phyloP scores from a whole-genome alignment of 192 early-diverging fungal species.

The Podila verticillata region DNA sequence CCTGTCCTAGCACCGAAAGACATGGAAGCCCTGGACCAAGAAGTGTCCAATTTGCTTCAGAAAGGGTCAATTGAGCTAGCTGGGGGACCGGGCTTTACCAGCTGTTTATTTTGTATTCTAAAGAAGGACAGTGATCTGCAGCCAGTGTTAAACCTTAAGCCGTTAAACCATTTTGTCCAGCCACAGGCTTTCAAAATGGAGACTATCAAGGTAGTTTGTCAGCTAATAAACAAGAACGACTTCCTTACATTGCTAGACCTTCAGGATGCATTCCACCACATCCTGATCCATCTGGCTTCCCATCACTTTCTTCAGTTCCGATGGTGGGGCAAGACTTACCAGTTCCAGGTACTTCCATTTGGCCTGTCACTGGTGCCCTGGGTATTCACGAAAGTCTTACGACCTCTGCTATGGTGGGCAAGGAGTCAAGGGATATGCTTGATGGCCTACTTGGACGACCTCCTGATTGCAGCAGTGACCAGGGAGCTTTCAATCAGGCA shows the following conservation, averaged over 20 bases:
- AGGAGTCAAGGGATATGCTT: constrained; percentile 29
- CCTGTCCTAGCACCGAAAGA: too few species aligned
- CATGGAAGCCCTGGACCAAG: constrained; percentile 9
- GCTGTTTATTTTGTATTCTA: constrained; percentile 27
- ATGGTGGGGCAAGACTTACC: constrained; percentile 16
- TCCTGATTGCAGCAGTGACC: constrained; percentile 12
- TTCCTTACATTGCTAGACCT: constrained; percentile 25
- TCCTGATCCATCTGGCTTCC: constrained; percentile 10
- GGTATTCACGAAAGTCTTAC: constrained; percentile 9
- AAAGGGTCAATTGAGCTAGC: constrained; percentile 33
- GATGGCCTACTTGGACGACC: constrained; percentile 43
- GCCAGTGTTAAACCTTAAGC: constrained; percentile 31
- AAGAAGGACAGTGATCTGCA: constrained; percentile 33
- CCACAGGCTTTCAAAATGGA: constrained; percentile 37
- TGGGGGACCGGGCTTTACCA: constrained; percentile 32
- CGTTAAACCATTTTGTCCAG: constrained; percentile 26
- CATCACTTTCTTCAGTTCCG: constrained; percentile 25
- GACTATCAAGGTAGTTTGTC: constrained; percentile 6
- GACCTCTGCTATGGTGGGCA: too few species aligned
- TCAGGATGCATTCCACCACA: constrained; percentile 40
- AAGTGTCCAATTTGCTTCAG: constrained; percentile 23
- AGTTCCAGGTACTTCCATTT: constrained; percentile 37
- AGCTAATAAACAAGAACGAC: constrained; percentile 10
- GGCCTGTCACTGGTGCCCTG: constrained; percentile 21
- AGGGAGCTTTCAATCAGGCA: neutral